A percentile compares a stretch with the other conserved stretches of the same genome.
phyloP scores from a whole-genome alignment of 108 stramenopile genomes.

The Cyclotella sp. region DNA sequence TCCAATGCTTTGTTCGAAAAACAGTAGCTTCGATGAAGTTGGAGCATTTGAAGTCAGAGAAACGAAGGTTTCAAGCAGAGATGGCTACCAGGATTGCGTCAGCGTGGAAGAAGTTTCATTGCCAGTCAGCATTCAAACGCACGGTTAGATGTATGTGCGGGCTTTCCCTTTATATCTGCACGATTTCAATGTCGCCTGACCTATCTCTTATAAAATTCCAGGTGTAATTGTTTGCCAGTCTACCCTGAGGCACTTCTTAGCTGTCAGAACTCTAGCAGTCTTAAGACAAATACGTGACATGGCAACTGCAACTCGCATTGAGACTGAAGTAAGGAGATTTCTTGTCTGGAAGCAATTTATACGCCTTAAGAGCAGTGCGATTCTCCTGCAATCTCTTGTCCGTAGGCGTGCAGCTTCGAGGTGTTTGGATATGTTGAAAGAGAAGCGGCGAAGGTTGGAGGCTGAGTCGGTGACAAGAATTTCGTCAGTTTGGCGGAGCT shows the following conservation, averaged over 20 bases:
- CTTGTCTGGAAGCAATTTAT: not conserved
- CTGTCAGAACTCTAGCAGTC: not conserved
- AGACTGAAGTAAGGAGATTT: not conserved
- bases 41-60: not conserved
- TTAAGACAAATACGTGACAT: not conserved
- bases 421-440: not conserved
- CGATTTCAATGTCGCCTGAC: too few relatives aligned
- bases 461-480: not conserved
- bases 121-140: not conserved
- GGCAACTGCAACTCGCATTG: not conserved
- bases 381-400: slow-evolving; percentile 8
- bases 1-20: slow-evolving; percentile 1
- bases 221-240: not conserved
- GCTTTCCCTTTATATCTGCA: too few relatives aligned
- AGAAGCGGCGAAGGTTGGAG: not conserved
- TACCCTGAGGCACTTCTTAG: not conserved
- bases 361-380: not conserved
- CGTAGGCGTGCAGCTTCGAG: not conserved
- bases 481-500: not conserved
- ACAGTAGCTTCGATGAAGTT: not conserved
- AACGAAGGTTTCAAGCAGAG: not conserved
- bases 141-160: not conserved
- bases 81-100: not conserved
- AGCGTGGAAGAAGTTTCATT: not conserved
- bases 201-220: too few relatives aligned